These are phyloP conservation scores for Microsporum canis DNA, from an alignment of 2,329 filamentous ascomycete genomes.

Conservation along the genomic window DNA sequence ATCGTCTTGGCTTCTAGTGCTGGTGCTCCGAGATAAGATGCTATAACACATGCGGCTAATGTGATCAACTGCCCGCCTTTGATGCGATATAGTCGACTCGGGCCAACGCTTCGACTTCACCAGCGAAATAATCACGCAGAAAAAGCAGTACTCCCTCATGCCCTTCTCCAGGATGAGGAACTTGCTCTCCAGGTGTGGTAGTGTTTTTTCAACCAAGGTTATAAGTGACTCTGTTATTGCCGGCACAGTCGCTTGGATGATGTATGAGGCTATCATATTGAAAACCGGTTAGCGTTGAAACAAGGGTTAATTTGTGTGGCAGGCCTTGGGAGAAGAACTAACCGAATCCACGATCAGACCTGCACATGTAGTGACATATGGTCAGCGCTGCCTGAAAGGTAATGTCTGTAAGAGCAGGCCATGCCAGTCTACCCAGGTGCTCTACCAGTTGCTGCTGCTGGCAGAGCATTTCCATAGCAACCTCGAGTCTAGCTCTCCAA, in stretches of 20 bases:
- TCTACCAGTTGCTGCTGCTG: constrained; percentile 27
- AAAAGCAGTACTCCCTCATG: constrained; percentile 16
- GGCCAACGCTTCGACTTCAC: constrained; percentile 15
- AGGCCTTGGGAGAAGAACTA: constrained; percentile 7
- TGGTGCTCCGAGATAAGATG: constrained; percentile 24
- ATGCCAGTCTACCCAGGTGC: constrained; percentile 21
- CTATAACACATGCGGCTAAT: constrained; percentile 28
- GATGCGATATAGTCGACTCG: constrained; percentile 3
- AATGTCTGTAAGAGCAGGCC: constrained; percentile 27
- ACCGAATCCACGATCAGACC: constrained; percentile 18
- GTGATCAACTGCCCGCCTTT: constrained; percentile 24
- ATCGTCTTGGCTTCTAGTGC: background rate
- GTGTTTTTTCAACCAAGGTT: constrained; percentile 15
- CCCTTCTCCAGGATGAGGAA: constrained; percentile 16
- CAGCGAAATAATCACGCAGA: constrained; percentile 14
- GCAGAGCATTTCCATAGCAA: constrained; percentile 28
- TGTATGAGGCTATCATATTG: constrained; percentile 9
- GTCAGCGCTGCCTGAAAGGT: constrained; percentile 29
- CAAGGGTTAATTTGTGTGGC: background rate
- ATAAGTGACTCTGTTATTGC: constrained; percentile 10
- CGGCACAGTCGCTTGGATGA: constrained; percentile 11
- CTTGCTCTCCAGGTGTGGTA: constrained; percentile 15
- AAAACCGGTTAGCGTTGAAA: constrained; percentile 2
- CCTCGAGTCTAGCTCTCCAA: constrained; percentile 26
- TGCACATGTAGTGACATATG: constrained; percentile 28